A percentile compares a stretch with the other conserved stretches of the same genome.
These are phyloP conservation scores for Glonium stellatum DNA, from an alignment of 495 filamentous ascomycete genomes.

Conservation along the genomic window DNA sequence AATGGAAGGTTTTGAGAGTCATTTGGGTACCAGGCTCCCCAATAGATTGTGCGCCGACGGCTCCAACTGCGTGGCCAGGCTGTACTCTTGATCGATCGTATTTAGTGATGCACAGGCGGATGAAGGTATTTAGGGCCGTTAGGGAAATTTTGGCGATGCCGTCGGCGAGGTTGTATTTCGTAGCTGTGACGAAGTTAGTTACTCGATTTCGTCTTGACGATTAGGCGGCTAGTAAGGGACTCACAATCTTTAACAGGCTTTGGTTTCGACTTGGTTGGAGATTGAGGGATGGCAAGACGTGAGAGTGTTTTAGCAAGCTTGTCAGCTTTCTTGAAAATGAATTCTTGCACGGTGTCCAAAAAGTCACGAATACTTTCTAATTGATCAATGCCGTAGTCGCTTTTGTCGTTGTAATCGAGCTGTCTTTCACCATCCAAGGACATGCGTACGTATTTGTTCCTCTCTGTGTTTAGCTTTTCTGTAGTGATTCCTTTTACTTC, in stretches of 20 bases:
- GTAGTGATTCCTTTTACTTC: constrained; percentile 64
- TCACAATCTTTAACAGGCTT: background rate
- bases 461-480: constrained; percentile 56
- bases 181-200: background rate
- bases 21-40: constrained; percentile 98
- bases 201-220: no score
- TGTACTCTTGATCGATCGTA: constrained; percentile 86
- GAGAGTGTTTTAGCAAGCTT: constrained; percentile 40
- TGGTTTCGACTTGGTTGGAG: background rate
- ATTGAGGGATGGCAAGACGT: constrained; percentile 12
- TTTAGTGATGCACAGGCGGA: constrained; percentile 75
- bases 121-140: constrained; percentile 64
- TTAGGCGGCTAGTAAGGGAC: no score
- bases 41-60: constrained; percentile 94
- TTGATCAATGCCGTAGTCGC: constrained; percentile 67
- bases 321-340: constrained; percentile 53
- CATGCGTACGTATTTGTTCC: constrained; percentile 55
- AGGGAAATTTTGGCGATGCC: constrained; percentile 75
- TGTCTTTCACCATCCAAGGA: constrained; percentile 15
- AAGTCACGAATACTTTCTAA: constrained; percentile 78
- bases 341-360: constrained; percentile 65
- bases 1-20: constrained; percentile 99
- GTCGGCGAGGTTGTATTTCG: constrained; percentile 38
- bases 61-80: constrained; percentile 94
- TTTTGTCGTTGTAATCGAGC: constrained; percentile 57